phyloP scores from a whole-genome alignment of 208 protist species.

The Leishmania arabica region DNA sequence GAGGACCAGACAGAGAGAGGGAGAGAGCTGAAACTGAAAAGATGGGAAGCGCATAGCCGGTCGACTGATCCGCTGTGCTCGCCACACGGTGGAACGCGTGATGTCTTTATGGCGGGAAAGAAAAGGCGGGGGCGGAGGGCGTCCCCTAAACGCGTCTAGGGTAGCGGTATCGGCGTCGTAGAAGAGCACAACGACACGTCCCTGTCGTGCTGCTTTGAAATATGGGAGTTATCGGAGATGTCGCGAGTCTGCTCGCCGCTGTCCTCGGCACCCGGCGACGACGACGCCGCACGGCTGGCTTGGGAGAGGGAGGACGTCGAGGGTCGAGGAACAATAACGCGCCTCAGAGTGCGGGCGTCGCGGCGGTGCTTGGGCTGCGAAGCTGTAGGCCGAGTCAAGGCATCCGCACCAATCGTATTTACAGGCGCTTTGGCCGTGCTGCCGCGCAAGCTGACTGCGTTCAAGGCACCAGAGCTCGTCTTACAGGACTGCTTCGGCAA shows the following conservation, averaged over 20 bases:
- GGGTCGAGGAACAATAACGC: constrained; percentile 18
- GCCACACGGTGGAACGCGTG: neutral
- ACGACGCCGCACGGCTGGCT: neutral
- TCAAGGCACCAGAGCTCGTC: neutral
- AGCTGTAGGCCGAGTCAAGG: neutral
- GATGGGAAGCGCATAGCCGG: neutral
- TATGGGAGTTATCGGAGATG: neutral
- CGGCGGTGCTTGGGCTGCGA: constrained; percentile 21
- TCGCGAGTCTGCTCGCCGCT: neutral
- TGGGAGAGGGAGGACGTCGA: constrained; percentile 4
- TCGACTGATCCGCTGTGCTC: neutral
- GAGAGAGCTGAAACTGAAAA: neutral
- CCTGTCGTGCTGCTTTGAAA: neutral
- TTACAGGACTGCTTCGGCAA: neutral
- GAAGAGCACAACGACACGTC: neutral
- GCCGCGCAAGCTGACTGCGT: neutral
- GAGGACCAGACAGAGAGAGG: neutral
- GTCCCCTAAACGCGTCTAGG: neutral
- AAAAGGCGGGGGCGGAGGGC: neutral
- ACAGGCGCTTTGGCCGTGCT: neutral
- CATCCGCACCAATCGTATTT: neutral
- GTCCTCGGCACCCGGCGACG: neutral
- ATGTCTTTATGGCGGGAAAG: neutral
- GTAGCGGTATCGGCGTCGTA: neutral
- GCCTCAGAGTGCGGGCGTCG: constrained; percentile 24